phyloP scores from a whole-genome alignment of 768 basidiomycete species.

The Collybia sp. region DNA sequence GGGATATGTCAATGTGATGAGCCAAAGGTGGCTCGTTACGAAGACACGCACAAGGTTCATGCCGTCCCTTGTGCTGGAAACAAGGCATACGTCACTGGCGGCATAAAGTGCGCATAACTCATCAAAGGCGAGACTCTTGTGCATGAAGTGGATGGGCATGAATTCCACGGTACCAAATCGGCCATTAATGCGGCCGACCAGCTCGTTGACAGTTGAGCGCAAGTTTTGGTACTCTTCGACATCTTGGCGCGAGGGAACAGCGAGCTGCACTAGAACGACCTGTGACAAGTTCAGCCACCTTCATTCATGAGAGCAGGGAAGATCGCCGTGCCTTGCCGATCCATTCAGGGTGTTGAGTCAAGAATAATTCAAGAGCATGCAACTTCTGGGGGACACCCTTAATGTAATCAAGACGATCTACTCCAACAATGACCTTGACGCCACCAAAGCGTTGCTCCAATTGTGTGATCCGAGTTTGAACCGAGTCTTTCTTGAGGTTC shows the following conservation, averaged over 20 bases:
- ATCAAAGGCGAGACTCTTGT: constrained; percentile 89
- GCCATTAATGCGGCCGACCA: constrained; percentile 97
- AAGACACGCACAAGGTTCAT: constrained; percentile 86
- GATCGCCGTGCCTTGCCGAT: constrained; percentile 74
- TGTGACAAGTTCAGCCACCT: constrained; percentile 20
- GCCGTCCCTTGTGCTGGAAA: constrained; percentile 93
- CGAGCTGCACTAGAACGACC: constrained; percentile 95
- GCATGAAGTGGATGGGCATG: constrained; percentile 99
- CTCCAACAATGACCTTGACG: constrained; percentile 96
- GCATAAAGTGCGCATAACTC: constrained; percentile 98
- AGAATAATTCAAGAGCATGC: constrained; percentile 93
- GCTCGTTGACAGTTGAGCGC: constrained; percentile 92
- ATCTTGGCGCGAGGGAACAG: constrained; percentile 95
- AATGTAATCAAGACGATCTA: constrained; percentile 98
- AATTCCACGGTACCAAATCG: constrained; percentile 99
- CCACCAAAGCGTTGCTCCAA: constrained; percentile 90
- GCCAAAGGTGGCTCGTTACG: neutral
- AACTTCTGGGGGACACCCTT: constrained; percentile 99
- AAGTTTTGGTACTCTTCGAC: constrained; percentile 99
- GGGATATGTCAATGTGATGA: constrained; percentile 20
- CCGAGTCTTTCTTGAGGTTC: constrained; percentile 76
- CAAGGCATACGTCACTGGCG: constrained; percentile 92
- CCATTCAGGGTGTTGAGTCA: constrained; percentile 98
- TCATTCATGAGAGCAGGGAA: neutral
- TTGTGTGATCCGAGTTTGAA: constrained; percentile 74